Percentiles rank a stretch among this genome's conserved stretches.
These are phyloP conservation scores for Cystobasidium tubakii DNA, from an alignment of 768 basidiomycete genomes.

Conservation along the genomic window DNA sequence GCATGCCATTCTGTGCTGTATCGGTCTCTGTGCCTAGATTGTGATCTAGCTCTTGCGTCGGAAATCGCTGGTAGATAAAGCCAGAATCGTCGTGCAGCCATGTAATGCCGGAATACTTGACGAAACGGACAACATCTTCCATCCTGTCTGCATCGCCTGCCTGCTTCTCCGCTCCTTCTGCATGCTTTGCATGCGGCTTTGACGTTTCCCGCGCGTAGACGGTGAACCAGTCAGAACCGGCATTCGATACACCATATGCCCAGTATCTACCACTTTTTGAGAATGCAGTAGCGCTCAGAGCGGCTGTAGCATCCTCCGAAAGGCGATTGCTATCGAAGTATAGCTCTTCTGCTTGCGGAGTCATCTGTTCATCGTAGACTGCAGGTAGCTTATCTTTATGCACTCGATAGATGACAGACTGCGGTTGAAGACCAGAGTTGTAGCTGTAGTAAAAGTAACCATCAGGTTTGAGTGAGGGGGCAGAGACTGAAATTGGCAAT, in stretches of 20 bases:
- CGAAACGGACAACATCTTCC: constrained; percentile 63
- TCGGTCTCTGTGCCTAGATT: constrained; percentile 46
- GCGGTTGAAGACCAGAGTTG: constrained; percentile 69
- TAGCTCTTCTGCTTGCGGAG: constrained; percentile 58
- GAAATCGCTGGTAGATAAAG: constrained; percentile 68
- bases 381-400: constrained; percentile 47
- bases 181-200: constrained; percentile 53
- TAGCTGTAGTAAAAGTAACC: constrained; percentile 62
- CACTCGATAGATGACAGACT: constrained; percentile 59
- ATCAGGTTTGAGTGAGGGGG: constrained; percentile 61
- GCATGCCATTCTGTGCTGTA: constrained; percentile 46
- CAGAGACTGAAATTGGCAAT: constrained; percentile 50
- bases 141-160: constrained; percentile 54
- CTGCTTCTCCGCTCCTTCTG: constrained; percentile 31
- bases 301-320: constrained; percentile 65
- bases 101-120: constrained; percentile 66
- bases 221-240: constrained; percentile 47
- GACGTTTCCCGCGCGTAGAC: constrained; percentile 57
- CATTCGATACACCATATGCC: constrained; percentile 49
- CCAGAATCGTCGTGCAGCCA: constrained; percentile 76
- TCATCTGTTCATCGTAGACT: constrained; percentile 44
- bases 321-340: constrained; percentile 77
- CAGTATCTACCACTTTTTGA: constrained; percentile 65
- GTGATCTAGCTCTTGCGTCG: constrained; percentile 59
- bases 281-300: constrained; percentile 60